Evolutionary conservation across 345 rosid genomes (phyloP), one percentile per base, ranked within the genome.

Genomic region (Microthlaspi erraticum): DNA sequence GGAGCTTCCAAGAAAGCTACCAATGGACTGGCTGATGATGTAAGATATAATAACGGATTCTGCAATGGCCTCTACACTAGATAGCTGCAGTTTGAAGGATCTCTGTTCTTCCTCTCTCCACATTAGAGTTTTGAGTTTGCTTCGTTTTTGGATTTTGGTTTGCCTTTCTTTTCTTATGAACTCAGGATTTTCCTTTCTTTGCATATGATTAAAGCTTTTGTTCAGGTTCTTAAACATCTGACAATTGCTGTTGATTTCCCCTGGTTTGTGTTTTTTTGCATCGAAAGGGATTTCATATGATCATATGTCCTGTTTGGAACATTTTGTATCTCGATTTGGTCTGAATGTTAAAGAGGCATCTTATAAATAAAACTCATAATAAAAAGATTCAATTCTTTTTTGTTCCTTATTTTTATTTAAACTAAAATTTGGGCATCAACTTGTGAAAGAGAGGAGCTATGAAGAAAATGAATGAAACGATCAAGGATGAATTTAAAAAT

Each of bases 1-100:
- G 93, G 92, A 67, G 60, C 71, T 8, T 64, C 79, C 18, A 71
- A 82, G 42, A 85, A 80, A 59, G 73, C 77, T 59, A 61, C 86
- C 4, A 88, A 81, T 59, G 73, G 82, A 39, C 39, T 81, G 60
- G 57, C 79, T 7, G 86, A 82, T 7, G 86, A 82, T 74, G 86
- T 79, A 62, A 63, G 79, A 56, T 86, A 82, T 52, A 75, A 66
- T 44, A 85, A 82, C 71, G 86, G 72, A 68, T 81, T 62, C 31
- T 82, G 85, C 79, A 86, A 82, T 23, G 83, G 87, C 14, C 79
- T 92, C 83, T 83, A 79, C 68, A 55, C 80, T 64, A 89, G 84
- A 80, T 45, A 72, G 52, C 67, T 75, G 31, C 69, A 43, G 32
- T 37, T 37, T 31, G 55, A 60, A 60, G 57, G 7, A 26, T 26